Evolutionary conservation across 1,284 basidiomycete genomes (phyloP).

Genomic region (Dichomitus squalens): DNA sequence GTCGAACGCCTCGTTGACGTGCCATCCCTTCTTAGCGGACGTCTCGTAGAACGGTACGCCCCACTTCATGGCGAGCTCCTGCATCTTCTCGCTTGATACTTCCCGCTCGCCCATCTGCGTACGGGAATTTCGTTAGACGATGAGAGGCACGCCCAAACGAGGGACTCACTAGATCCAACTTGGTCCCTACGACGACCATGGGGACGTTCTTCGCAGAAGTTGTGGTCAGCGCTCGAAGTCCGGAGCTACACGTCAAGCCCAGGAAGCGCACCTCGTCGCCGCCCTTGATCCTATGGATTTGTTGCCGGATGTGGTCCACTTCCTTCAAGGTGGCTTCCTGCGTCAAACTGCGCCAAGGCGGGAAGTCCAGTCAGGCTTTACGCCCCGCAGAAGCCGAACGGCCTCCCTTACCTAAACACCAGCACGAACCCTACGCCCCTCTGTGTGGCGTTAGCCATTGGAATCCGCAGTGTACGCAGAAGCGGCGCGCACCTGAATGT

Average conservation of each 20-base stretch:
- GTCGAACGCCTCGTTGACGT: conserved; percentile 78
- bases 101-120: conserved; percentile 70
- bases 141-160: not conserved
- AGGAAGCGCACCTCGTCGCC: conserved; percentile 53
- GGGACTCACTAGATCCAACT: conserved; percentile 68
- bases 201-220: conserved; percentile 55
- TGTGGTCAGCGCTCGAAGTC: not conserved
- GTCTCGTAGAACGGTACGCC: conserved; percentile 83
- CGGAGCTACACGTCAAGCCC: not conserved
- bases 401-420: conserved; percentile 67
- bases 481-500: conserved; percentile 61
- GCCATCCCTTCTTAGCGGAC: conserved; percentile 81
- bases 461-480: not conserved
- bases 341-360: conserved; percentile 55
- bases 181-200: conserved; percentile 88
- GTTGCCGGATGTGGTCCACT: conserved; percentile 77
- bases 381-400: not conserved
- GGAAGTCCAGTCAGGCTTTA: not conserved
- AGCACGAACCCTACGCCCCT: conserved; percentile 79
- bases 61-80: conserved; percentile 69
- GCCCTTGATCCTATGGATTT: conserved; percentile 82
- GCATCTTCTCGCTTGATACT: conserved; percentile 68
- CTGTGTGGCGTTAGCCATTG: conserved; percentile 35
- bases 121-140: not conserved
- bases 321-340: conserved; percentile 79